A percentile compares a stretch with the other conserved stretches of the same genome.
These are phyloP conservation scores for Trichoderma lentiforme DNA, from an alignment of 2,329 filamentous ascomycete genomes.

Conservation along the genomic window DNA sequence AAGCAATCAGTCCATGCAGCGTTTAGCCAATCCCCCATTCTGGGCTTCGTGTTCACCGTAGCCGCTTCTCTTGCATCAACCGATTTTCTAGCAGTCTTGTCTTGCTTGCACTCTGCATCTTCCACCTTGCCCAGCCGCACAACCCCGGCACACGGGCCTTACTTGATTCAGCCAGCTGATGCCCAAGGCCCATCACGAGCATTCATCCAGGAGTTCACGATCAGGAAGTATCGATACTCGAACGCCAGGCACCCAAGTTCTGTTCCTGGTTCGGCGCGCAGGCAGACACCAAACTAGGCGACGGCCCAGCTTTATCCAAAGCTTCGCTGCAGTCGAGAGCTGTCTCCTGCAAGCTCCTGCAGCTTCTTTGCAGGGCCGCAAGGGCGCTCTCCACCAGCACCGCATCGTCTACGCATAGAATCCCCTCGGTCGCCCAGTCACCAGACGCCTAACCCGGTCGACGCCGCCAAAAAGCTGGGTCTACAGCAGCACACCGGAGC, in stretches of 20 bases:
- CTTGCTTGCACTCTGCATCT: background rate
- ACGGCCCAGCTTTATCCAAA: background rate
- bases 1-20: background rate
- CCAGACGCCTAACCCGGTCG: background rate
- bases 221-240: background rate
- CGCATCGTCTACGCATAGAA: slow-evolving; percentile 2
- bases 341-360: slow-evolving; percentile 17
- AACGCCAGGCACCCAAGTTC: background rate
- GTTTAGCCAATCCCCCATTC: background rate
- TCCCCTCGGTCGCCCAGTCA: slow-evolving; percentile 6
- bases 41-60: background rate
- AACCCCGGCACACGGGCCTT: slow-evolving; percentile 10
- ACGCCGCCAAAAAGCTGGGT: slow-evolving; percentile 6
- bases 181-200: slow-evolving; percentile 11
- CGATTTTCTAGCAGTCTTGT: background rate
- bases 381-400: slow-evolving; percentile 5
- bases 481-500: background rate
- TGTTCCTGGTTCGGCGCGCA: background rate
- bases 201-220: slow-evolving; percentile 5
- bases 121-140: slow-evolving; percentile 5
- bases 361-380: slow-evolving; percentile 15
- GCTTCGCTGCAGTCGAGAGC: background rate
- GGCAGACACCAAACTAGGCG: background rate
- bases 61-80: background rate
- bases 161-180: slow-evolving; percentile 18